Evolutionary conservation across 176 grass and related monocot genomes (phyloP), one percentile per base, ranked within the genome.

Genomic region (Triticum urartu): DNA sequence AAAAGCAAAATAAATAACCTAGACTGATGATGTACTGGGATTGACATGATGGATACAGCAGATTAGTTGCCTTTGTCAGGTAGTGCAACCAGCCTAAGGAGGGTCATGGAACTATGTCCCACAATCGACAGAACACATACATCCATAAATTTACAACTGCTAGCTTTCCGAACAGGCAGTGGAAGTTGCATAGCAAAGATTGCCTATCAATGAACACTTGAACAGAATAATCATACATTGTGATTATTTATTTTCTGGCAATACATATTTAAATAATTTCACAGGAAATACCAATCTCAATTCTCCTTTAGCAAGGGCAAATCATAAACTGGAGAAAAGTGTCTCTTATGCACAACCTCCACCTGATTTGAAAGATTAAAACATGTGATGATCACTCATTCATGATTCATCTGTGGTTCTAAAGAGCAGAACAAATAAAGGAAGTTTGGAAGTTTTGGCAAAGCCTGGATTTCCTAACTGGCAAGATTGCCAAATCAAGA

Each of bases 1-100:
- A 39, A 88, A 89, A 77, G 21, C n/a, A 81, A 58, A 71, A 69
- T 87, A 45, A 86, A 86, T 15, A 94, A 24, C 6, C 39, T 26
- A 89, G 42, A 88, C 17, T 39, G 82, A 81, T n/a, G 34, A 24
- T 59, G 63, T 42, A 52, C 17, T 17, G 42, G 43, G 45, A 77
- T 42, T 28, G 9, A 75, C 80, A 6, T 18, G 0, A 40, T 58
- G 18, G 9, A 86, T 64, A 59, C 43, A 24, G 32, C 45, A 88
- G 48, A 43, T 47, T 77, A 34, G 12, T 60, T 80, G 68, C 12
- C 2, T 79, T 25, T 66, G 6, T 80, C 56, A 66, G 17, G 30
- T 68, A 84, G 75, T 4, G 10, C 9, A 8, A 75, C 20, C 12
- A 60, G 70, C 11, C 38, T 39, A 76, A 60, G 42, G 32, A 78